Conservation (phyloP, 768 basidiomycete genomes). For the Jaapia argillacea region DNA sequence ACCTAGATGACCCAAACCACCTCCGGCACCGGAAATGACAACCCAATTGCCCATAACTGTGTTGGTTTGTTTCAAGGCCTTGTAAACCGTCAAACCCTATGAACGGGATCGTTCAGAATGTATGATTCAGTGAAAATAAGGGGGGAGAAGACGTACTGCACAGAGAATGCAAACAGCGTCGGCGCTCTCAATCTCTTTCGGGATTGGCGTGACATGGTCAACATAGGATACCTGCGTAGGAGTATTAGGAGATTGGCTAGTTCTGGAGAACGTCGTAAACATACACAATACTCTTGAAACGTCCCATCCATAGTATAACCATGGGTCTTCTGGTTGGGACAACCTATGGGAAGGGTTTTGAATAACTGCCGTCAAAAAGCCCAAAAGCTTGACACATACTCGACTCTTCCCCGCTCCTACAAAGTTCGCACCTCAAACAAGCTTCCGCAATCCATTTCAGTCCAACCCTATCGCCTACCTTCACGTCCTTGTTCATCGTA, state of each 20-base stretch:
- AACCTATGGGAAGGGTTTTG: neutral
- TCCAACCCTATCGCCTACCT: conserved; percentile 20
- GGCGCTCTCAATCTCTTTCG: conserved; percentile 27
- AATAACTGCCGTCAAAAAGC: neutral
- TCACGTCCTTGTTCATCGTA: conserved; percentile 19
- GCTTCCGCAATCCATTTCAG: neutral
- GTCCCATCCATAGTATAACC: conserved; percentile 37
- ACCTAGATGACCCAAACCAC: conserved; percentile 34
- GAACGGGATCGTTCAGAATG: neutral
- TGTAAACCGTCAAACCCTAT: conserved; percentile 35
- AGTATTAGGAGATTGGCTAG: conserved; percentile 2
- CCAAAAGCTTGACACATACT: neutral
- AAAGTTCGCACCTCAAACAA: neutral
- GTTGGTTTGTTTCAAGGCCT: conserved; percentile 29
- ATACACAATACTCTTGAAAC: conserved; percentile 29
- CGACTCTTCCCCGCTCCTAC: neutral
- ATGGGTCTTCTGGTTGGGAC: neutral
- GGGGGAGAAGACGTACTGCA: conserved; percentile 20
- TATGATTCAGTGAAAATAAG: neutral
- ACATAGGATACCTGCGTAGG: conserved; percentile 20
- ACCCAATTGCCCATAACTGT: conserved; percentile 27
- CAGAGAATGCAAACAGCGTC: conserved; percentile 35
- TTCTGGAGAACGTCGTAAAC: conserved; percentile 2
- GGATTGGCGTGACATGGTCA: conserved; percentile 34
- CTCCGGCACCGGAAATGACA: conserved; percentile 29